Evolutionary conservation across 2,329 filamentous ascomycete species (phyloP), one percentile per base, ranked within the genome.

Genomic region (Xylariaceae sp.): DNA sequence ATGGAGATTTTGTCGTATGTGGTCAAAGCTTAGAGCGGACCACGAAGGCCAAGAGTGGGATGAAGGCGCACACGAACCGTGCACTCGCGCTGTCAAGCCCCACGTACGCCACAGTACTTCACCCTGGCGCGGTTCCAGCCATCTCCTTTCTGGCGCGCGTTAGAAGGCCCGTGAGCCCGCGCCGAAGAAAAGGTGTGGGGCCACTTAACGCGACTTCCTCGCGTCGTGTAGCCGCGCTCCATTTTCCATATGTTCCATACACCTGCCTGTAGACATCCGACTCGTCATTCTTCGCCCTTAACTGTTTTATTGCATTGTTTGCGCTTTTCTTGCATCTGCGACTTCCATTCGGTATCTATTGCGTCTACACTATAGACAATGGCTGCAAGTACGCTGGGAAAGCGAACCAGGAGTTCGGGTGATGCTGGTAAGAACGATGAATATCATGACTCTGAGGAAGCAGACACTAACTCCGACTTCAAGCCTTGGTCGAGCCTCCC

Each of bases 341-440:
- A 16, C 18, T 4, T 22, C 28, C 19, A 18, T 22, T 34, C 15
- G 6, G 30, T 8, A 28, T 34, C 15, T 26, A 6, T 26, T 11
- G 6, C 22, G 22, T 26, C 6, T 26, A 32, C 12, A 40, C 4
- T 39, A 37, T n/a, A 39, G 29, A 39, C 33, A 45, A 47, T 61
- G 58, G 49, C 49, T 26, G 46, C 51, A 52, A 62, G 63, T 54
- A 58, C 68, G 39, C 56, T 74, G 33, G 72, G 71, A 54, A 75
- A 75, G 61, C 61, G 72, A 51, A 68, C 65, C 39, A 62, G 71
- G 49, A 61, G 59, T 48, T 58, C 59, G 15, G 54, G 53, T 35
- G 52, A 63, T 28, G 54, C 54, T 59, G 63, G 63, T 67, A 64
- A 54, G 60, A 54, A 31, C 45, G 38, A 46, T 47, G 40, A 33